These are phyloP conservation scores for Pseudoscleropodium purum DNA, from an alignment of 225 moss, liverwort and hornwort species.

Conservation along the genomic window DNA sequence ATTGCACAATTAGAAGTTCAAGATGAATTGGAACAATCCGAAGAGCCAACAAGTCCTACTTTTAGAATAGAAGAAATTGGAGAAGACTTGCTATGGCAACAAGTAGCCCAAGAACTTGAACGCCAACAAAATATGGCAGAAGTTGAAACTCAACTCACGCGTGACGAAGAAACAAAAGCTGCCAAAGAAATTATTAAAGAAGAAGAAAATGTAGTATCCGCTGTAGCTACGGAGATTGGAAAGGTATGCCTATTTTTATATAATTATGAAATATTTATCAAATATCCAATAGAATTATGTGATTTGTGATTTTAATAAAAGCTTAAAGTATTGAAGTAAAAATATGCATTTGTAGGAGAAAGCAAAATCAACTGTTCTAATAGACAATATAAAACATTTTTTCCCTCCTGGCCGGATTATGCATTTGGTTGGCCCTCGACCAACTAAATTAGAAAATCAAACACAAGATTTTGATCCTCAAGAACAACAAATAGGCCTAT, in stretches of 20 bases:
- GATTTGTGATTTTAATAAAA: neutral
- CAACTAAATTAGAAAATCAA: conserved; percentile 5
- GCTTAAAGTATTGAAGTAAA: neutral
- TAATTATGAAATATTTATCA: too few species aligned
- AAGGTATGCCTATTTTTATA: neutral
- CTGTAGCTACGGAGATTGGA: conserved; percentile 24
- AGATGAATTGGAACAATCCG: conserved; percentile 21
- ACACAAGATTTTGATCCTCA: neutral
- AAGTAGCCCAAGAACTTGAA: conserved; percentile 69
- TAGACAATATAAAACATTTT: conserved; percentile 46
- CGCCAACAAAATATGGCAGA: conserved; percentile 37
- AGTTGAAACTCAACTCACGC: conserved; percentile 31
- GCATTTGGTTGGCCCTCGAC: conserved; percentile 57
- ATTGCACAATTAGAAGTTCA: conserved; percentile 24
- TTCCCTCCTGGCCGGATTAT: conserved; percentile 72
- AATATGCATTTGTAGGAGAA: conserved; percentile 12
- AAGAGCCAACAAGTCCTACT: conserved; percentile 19
- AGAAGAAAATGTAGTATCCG: conserved; percentile 48
- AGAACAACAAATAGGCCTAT: conserved; percentile 36
- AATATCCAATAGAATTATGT: neutral
- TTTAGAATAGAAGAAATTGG: conserved; percentile 46
- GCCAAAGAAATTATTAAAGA: conserved; percentile 73
- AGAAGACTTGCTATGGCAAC: conserved; percentile 74
- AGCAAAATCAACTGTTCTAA: conserved; percentile 25
- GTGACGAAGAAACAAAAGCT: conserved; percentile 63